Base-by-base conservation (phyloP, 148 eudicot genomes). In the Simmondsia chinensis region DNA sequence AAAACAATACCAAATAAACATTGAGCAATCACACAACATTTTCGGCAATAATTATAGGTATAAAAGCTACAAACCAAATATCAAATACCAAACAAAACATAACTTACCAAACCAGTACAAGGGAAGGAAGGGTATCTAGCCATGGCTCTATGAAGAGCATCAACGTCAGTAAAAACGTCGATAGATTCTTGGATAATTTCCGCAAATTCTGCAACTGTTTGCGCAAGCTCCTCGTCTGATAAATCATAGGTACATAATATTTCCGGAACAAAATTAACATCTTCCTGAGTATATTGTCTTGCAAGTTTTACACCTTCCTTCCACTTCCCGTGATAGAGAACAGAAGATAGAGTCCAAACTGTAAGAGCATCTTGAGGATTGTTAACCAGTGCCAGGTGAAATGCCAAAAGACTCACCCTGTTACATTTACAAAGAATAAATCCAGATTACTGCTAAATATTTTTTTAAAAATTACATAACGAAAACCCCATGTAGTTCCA, bases 371-470 rank as follows among this genome's bases (percentile, higher is more conserved):
- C 73, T 50, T 89, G 95, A 54, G 95, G 95, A 39, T 76, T 62
- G 51, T 31, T 59, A 27, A 71, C 72, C 52, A 89, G 54, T 52
- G 93, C 87, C 33, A 74, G 43, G 51, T 89, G 97, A 56, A 89
- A 80, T 46, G 74, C 84, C 68, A 89, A 52, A 33, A 89, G 48
- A 50, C 93, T 80, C 52, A 81, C 52, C 97, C 97, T 89, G 85
- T 54, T 17, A 33, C 30, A 26, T 21, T 33, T 9, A 58, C 19
- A 20, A 54, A 36, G 15, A 8, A 15, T 18, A 4, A 36, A 36
- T 18, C 3, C n/a, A n/a, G n/a, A n/a, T n/a, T n/a, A n/a, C n/a
- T n/a, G n/a, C n/a, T n/a, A n/a, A n/a, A n/a, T n/a, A n/a, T n/a
- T n/a, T n/a, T n/a, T n/a, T n/a, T n/a, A n/a, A n/a, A n/a, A n/a